These are phyloP conservation scores for Cercospora janseana DNA, from an alignment of 2,329 filamentous ascomycete genomes.

Conservation along the genomic window DNA sequence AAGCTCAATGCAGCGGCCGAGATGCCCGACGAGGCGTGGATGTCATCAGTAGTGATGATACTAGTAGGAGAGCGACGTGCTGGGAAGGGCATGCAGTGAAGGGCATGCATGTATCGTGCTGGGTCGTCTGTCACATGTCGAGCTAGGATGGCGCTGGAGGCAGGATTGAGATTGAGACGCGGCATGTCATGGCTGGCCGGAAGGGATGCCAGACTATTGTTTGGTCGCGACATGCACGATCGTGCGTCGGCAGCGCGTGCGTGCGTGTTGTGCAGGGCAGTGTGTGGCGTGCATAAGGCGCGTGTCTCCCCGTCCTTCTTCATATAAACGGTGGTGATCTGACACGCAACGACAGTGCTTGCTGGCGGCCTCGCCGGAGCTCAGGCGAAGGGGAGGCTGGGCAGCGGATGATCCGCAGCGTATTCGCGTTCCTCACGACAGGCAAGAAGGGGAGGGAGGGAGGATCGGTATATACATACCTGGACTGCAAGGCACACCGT, in stretches of 20 bases:
- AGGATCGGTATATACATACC: constrained; percentile 2
- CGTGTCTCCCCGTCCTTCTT: constrained; percentile 2
- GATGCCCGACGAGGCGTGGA: constrained; percentile 3
- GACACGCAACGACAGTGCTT: too few species aligned
- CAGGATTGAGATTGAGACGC: too few species aligned
- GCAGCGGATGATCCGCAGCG: not conserved
- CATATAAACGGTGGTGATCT: not conserved
- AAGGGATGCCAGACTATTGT: too few species aligned
- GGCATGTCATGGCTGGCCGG: too few species aligned
- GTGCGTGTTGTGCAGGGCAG: not conserved
- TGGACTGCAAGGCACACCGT: constrained; percentile 4
- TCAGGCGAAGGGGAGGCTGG: too few species aligned
- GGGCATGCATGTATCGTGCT: not conserved
- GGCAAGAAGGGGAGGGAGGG: not conserved
- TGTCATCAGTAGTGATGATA: too few species aligned
- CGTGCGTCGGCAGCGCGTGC: constrained; percentile 5
- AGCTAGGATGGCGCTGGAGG: too few species aligned
- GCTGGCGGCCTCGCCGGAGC: too few species aligned
- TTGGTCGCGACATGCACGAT: constrained; percentile 5
- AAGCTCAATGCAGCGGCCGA: not conserved
- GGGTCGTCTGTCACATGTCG: too few species aligned
- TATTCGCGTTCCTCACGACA: not conserved
- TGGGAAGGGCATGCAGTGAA: not conserved
- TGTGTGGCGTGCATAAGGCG: not conserved
- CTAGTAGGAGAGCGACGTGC: too few species aligned